Evolutionary conservation across 495 filamentous ascomycete species (phyloP).

Genomic region (Aspergillus asperescens): DNA sequence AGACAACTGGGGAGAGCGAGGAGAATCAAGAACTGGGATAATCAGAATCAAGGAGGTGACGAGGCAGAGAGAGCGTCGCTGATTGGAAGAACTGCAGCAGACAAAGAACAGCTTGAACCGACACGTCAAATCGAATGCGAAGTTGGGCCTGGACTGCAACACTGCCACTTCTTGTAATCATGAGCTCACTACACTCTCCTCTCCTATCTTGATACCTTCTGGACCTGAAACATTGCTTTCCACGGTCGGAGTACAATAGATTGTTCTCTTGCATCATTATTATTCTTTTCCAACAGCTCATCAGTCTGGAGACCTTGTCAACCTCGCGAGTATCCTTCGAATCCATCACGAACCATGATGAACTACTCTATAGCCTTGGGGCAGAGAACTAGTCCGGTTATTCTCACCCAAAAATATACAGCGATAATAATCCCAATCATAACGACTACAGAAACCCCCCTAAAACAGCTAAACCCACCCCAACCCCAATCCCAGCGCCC

Average conservation of each 20-base stretch:
- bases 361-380: too few relatives aligned
- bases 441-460: not conserved
- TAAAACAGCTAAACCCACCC: not conserved
- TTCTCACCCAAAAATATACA: too few relatives aligned
- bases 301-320: too few relatives aligned
- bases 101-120: not conserved
- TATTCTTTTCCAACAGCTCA: too few relatives aligned
- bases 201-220: too few relatives aligned
- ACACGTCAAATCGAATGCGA: conserved; percentile 20
- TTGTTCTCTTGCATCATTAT: too few relatives aligned
- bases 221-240: too few relatives aligned
- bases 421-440: too few relatives aligned
- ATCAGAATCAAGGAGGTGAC: conserved; percentile 2
- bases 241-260: too few relatives aligned
- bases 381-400: too few relatives aligned
- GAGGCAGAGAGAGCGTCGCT: conserved; percentile 3
- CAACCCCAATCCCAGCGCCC: not conserved
- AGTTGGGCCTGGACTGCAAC: conserved; percentile 21
- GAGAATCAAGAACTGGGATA: not conserved
- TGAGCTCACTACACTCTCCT: conserved; percentile 8
- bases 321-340: too few relatives aligned
- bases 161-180: conserved; percentile 4
- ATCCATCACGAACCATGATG: too few relatives aligned
- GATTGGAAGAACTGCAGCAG: conserved; percentile 1
- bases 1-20: not conserved